Base-by-base conservation (phyloP, 2,329 filamentous ascomycete species). In the Diplodia intermedia region DNA sequence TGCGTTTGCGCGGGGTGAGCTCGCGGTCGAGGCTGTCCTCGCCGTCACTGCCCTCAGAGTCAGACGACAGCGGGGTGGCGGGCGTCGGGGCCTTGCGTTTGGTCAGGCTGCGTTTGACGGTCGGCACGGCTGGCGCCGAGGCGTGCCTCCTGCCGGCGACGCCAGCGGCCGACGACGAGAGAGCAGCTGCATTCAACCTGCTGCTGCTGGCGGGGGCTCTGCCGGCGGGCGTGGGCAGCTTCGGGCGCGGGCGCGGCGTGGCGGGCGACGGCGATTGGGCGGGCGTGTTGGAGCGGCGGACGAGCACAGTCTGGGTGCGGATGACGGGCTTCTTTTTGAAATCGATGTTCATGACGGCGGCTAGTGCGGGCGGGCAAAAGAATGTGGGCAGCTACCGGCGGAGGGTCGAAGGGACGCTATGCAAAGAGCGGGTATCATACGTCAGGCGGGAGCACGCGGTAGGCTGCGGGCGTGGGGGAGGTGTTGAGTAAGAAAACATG, bases 1-100 rank as follows among this genome's bases (percentile, higher is more conserved):
- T 70, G 49, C 76, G 74, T 71, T 77, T 78, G 69, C 78, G 60
- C 52, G 67, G 61, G 31, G 67, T 66, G 60, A 66, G 53, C 54
- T 61, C 55, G 31, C 56, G 40, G 55, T 61, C 60, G 43, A 62
- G 23, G 29, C 40, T 53, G 54, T 56, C 47, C 53, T 65, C 60
- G 18, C 33, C 49, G 40, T 69, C 67, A 52, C 62, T 66, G 40
- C 67, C 62, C 54, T 66, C 62, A 40, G 54, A 66, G 49, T 63
- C 60, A 49, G 57, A 62, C 49, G 50, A 56, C 66, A 65, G 40
- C 15, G 54, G 61, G 29, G 60, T 65, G n/a, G 67, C 52, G 36
- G 60, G 53, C 61, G 61, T 66, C 40, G 67, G 55, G 38, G 54
- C 67, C 53, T 69, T 69, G 61, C 67, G 60, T 54, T 69, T 69